Evolutionary conservation across 2,329 filamentous ascomycete species (phyloP).

Genomic region (Metarhizium rileyi): DNA sequence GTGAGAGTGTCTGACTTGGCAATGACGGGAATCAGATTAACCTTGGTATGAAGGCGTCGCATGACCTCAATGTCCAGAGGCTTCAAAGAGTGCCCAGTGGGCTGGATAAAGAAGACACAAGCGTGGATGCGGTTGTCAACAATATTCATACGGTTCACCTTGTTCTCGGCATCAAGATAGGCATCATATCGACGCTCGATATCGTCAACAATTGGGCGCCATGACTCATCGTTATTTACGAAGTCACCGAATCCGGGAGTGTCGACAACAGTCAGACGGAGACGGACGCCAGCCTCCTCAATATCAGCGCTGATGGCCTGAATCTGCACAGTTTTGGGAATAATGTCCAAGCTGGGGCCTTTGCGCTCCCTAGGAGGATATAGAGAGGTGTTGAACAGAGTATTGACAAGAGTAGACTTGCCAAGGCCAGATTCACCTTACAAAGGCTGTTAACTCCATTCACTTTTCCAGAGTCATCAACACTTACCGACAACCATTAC

Average conservation of each 20-base stretch:
- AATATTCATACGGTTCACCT: conserved; percentile 99
- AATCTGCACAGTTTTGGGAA: conserved; percentile 94
- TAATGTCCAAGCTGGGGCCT: conserved; percentile 92
- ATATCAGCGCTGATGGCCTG: conserved; percentile 95
- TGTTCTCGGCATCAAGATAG: conserved; percentile 98
- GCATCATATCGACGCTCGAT: conserved; percentile 98
- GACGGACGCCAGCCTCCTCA: conserved; percentile 94
- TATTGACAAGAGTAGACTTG: conserved; percentile 99
- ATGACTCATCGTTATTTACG: conserved; percentile 99
- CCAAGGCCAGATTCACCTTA: conserved; percentile 96
- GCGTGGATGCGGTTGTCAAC: conserved; percentile 98
- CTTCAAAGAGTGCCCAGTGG: conserved; percentile 96
- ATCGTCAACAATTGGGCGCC: conserved; percentile 98
- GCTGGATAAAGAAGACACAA: conserved; percentile 99
- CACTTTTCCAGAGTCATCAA: no score
- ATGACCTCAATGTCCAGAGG: conserved; percentile 98
- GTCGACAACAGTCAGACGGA: conserved; percentile 92
- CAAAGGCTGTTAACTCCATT: background rate
- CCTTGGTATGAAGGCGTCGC: conserved; percentile 98
- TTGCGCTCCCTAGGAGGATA: conserved; percentile 99
- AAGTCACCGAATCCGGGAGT: conserved; percentile 98
- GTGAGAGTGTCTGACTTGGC: conserved; percentile 97
- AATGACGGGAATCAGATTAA: conserved; percentile 98
- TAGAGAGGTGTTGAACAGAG: conserved; percentile 97
- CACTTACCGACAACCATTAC: conserved; percentile 98